Conservation (phyloP, 768 basidiomycete species). For the Daedaleopsis sinensis region DNA sequence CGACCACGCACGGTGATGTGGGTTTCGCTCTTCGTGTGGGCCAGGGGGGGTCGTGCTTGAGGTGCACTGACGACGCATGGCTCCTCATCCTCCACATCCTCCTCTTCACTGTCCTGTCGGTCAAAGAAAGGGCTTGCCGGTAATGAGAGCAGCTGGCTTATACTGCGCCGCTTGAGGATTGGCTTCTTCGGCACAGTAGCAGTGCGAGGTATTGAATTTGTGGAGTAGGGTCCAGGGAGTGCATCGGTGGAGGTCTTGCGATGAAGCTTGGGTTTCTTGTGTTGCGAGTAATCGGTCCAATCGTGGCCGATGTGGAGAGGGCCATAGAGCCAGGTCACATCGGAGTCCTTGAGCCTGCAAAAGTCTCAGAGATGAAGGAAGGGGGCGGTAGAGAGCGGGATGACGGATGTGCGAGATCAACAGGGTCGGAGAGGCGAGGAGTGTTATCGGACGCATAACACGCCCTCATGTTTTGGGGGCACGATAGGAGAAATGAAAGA, state of each 20-base stretch:
- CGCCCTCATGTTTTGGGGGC: constrained; percentile 16
- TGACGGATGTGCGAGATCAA: neutral
- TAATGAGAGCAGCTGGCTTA: constrained; percentile 75
- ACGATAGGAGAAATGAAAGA: constrained; percentile 22
- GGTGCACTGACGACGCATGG: neutral
- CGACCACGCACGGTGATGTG: constrained; percentile 36
- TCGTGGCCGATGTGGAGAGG: constrained; percentile 94
- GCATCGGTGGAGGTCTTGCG: constrained; percentile 44
- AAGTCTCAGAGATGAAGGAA: constrained; percentile 15
- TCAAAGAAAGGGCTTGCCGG: constrained; percentile 26
- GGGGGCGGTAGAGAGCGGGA: too few species aligned
- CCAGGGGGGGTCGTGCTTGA: constrained; percentile 57
- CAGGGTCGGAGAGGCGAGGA: constrained; percentile 9
- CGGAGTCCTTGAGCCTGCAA: constrained; percentile 95
- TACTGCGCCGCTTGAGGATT: constrained; percentile 94
- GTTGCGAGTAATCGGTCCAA: constrained; percentile 66
- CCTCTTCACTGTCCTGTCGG: neutral
- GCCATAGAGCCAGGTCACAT: constrained; percentile 99
- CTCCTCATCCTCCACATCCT: neutral
- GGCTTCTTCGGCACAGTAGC: constrained; percentile 59
- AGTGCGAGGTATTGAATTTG: constrained; percentile 12
- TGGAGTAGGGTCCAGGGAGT: constrained; percentile 33
- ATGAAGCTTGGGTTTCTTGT: constrained; percentile 43
- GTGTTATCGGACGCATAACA: constrained; percentile 14
- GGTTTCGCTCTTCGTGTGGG: constrained; percentile 89